Evolutionary conservation across 2,329 filamentous ascomycete genomes (phyloP), one percentile per base, ranked within the genome.

Genomic region (Ambrosiella xylebori): DNA sequence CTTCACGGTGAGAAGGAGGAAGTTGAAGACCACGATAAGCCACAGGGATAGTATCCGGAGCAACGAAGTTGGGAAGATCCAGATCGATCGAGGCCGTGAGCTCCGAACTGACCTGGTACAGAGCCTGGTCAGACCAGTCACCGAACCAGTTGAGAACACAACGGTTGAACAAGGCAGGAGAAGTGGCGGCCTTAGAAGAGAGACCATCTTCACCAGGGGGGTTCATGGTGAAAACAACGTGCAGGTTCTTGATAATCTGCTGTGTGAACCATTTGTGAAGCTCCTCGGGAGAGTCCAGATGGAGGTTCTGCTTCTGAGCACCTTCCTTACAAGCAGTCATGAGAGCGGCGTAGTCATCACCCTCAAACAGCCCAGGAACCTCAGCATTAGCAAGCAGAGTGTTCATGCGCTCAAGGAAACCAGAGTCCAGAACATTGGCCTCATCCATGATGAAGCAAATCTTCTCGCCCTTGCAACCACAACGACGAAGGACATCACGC

Each of bases 371-470:
- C 73, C 93, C 93, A 15, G 93, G 93, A 9, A 99, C 93, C 72
- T 99, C 94, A n/a, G 94, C 93, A 68, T 99, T 99, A 65, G 93
- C 94, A 61, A 99, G 82, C 55, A 99, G 74, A 0, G 93, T 99
- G 69, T 99, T 99, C 93, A 98, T 99, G 65, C 94, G 85, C 71
- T 99, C 93, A 58, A 99, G 72, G 82, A 99, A 99, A 57, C 93
- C 93, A 49, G 93, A 98, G 70, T 99, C 93, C 36, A 99, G 79
- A 40, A 99, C 93, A 66, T 99, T 99, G 8, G 91, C 86, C 73
- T 99, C 93, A 68, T 99, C 93, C 90, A 99, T 97, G 74, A 99
- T 96, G 76, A 99, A 99, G 73, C 94, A 98, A 54, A 99, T 95
- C 76, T 97, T 97, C 69, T 99, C 93, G 40, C 93, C 93, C 75